Percentiles rank a stretch among this genome's conserved stretches.
Conservation (phyloP, 257 asterid genomes). For the Penstemon eatonii region DNA sequence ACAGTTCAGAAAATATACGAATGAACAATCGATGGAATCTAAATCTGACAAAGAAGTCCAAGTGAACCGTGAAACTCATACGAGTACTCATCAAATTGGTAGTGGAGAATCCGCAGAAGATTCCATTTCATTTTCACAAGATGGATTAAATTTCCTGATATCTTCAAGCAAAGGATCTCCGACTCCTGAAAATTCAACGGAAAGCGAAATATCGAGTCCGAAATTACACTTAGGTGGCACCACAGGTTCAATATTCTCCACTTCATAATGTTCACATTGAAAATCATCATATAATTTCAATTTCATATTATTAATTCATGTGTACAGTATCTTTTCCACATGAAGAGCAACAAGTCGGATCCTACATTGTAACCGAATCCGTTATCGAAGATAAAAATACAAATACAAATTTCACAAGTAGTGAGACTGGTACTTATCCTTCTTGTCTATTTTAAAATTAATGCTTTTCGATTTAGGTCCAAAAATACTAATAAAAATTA, state of each 20-base stretch:
- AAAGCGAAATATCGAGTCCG: conserved; percentile 31
- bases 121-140: conserved; percentile 35
- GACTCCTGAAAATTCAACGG: conserved; percentile 29
- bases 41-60: conserved; percentile 31
- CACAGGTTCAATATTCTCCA: conserved; percentile 40
- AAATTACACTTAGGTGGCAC: conserved; percentile 26
- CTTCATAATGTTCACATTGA: too few relatives aligned
- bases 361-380: conserved; percentile 36
- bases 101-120: conserved; percentile 33
- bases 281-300: not conserved
- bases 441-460: too few relatives aligned
- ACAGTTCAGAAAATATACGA: conserved; percentile 28
- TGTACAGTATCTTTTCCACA: conserved; percentile 44
- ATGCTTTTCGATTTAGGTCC: too few relatives aligned
- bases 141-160: conserved; percentile 44
- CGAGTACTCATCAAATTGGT: conserved; percentile 29
- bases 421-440: conserved; percentile 26
- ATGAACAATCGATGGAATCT: conserved; percentile 29
- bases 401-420: conserved; percentile 30
- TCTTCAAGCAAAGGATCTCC: conserved; percentile 39
- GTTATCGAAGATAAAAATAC: conserved; percentile 28
- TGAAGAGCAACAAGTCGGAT: conserved; percentile 38
- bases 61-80: conserved; percentile 30
- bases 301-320: conserved; percentile 10
- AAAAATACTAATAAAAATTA: too few relatives aligned